Evolutionary conservation across 306 rosid species (phyloP).

Genomic region (Elaeagnus macrophylla): DNA sequence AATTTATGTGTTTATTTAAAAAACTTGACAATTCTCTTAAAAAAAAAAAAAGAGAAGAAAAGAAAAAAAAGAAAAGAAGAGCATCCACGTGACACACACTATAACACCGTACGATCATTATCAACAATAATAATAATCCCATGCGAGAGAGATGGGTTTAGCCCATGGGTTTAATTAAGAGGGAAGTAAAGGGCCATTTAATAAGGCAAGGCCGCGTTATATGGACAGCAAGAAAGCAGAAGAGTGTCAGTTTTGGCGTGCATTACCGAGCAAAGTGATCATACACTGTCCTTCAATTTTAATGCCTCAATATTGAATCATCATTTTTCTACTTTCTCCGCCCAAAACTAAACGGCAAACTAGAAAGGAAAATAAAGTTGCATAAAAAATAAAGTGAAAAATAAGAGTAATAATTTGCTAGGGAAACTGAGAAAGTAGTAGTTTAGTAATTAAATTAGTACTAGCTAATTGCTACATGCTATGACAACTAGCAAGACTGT

Average conservation of each 20-base stretch:
- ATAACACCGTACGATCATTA: too few species aligned
- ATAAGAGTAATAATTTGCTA: constrained; percentile 7
- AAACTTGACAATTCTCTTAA: too few species aligned
- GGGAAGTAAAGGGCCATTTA: constrained; percentile 15
- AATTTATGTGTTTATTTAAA: too few species aligned
- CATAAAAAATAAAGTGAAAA: background rate
- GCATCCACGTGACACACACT: too few species aligned
- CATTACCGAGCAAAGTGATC: constrained; percentile 41
- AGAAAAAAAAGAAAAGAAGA: too few species aligned
- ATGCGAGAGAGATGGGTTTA: constrained; percentile 23
- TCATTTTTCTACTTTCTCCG: background rate
- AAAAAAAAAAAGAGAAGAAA: too few species aligned
- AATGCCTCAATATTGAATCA: constrained; percentile 11
- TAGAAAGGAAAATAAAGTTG: background rate
- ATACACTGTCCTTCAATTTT: background rate
- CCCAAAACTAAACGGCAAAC: background rate
- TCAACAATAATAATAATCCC: too few species aligned
- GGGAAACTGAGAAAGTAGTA: constrained; percentile 7
- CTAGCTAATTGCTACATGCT: constrained; percentile 15
- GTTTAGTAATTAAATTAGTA: background rate
- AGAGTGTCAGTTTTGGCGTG: constrained; percentile 80
- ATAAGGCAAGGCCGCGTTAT: constrained; percentile 21
- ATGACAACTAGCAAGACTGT: background rate
- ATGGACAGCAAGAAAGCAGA: constrained; percentile 35
- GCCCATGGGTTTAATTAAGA: constrained; percentile 22